Evolutionary conservation across 306 rosid species (phyloP).

Genomic region (Prunus davidiana): DNA sequence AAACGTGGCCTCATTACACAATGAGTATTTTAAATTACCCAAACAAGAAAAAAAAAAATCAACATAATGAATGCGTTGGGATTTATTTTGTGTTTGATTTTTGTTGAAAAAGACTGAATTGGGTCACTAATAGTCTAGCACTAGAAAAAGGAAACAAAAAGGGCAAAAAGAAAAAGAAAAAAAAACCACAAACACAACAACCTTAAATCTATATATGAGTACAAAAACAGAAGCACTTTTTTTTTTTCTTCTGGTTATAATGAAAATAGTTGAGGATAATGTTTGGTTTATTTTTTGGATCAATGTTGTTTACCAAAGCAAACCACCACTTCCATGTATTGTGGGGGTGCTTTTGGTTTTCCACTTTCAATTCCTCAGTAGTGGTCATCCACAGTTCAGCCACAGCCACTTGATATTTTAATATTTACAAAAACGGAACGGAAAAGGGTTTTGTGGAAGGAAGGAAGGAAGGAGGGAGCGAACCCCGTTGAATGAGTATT

Average conservation of each 20-base stretch:
- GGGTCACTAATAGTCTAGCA: background rate
- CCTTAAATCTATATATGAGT: background rate
- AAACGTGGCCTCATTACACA: no score
- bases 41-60: no score
- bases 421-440: background rate
- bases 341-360: conserved; percentile 28
- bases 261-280: background rate
- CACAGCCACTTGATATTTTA: conserved; percentile 4
- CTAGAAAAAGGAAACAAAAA: background rate
- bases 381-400: conserved; percentile 15
- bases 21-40: no score
- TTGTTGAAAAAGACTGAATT: background rate
- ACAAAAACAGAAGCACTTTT: background rate
- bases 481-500: background rate
- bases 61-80: background rate
- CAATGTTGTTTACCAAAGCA: conserved; percentile 16
- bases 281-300: background rate
- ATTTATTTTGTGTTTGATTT: background rate
- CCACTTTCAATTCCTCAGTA: conserved; percentile 30
- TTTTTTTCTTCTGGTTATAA: background rate
- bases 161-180: background rate
- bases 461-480: background rate
- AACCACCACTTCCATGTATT: conserved; percentile 24
- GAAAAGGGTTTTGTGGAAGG: background rate
- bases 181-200: no score